Base-by-base conservation (phyloP, 257 asterid genomes). In the Osmanthus fragrans region DNA sequence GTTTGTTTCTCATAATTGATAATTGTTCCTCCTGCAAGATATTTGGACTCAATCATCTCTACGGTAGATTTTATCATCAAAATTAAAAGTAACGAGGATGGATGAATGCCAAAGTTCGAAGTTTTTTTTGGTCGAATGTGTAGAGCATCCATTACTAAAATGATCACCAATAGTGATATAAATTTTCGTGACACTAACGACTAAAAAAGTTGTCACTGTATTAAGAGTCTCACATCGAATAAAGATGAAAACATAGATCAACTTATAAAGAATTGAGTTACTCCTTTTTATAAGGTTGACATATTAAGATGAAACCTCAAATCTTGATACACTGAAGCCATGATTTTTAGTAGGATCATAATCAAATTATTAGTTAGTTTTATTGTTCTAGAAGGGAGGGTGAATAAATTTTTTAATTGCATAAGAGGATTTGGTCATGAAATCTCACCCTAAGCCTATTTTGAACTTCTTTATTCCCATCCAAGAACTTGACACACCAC, bases 401-500 rank as follows among this genome's bases (percentile, higher is more conserved):
- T 12, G 49, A 42, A 42, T 11, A 6, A 19, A 5, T 51, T 54
- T 19, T 54, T 18, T 54, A 3, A 7, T 54, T 54, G 64, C 23
- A 56, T 5, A 29, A 34, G 67, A 18, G 7, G 67, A 36, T 1
- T 40, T 21, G 33, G 18, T 63, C 33, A 33, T 51, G 25, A 29
- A 27, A 6, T 36, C 80, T 78, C 30, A 88, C 95, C 80, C 92
- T 77, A 40, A 90, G 92, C 47, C 13, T 84, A 2, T 88, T 75
- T 49, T 88, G 95, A 9, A 72, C 85, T 13, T 73, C 80, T 75
- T 3, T 73, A 74, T 88, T 81, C 11, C 87, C 92, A 77, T 79
- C 81, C 76, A 90, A 80, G 78, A 85, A 83, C 83, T 90, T 88
- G 80, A 88, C 91, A 77, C 85, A 74, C 95, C 95, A 90, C 95